A percentile compares a stretch with the other conserved stretches of the same genome.
Evolutionary conservation across 345 rosid genomes (phyloP).

Genomic region (Euphorbia lathyris): DNA sequence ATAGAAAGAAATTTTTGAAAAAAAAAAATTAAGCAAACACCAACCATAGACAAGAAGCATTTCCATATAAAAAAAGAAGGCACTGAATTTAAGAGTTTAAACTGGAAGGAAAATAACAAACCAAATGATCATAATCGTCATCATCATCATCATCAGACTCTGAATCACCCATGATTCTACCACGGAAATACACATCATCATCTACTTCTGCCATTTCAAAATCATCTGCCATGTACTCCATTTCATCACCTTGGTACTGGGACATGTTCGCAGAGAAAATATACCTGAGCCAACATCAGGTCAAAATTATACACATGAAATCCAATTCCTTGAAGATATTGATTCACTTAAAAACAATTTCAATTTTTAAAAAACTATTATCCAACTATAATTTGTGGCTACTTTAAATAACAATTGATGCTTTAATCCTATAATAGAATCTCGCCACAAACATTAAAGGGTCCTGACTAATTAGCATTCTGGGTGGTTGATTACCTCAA

Average conservation of each 20-base stretch:
- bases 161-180: constrained; percentile 47
- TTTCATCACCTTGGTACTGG: constrained; percentile 38
- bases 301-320: background rate
- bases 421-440: background rate
- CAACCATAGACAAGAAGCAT: background rate
- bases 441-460: background rate
- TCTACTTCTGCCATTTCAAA: constrained; percentile 54
- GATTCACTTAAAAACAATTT: background rate
- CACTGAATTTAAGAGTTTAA: background rate
- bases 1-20: background rate
- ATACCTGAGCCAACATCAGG: constrained; percentile 18
- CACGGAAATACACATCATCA: constrained; percentile 45
- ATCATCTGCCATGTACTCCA: constrained; percentile 44
- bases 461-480: background rate
- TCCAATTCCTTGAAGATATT: constrained; percentile 1
- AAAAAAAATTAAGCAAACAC: background rate
- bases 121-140: constrained; percentile 45
- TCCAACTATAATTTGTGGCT: background rate
- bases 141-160: constrained; percentile 49
- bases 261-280: constrained; percentile 30
- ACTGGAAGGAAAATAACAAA: constrained; percentile 19
- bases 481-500: background rate
- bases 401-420: background rate
- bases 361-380: background rate
- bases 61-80: background rate